phyloP scores from a whole-genome alignment of 2,329 filamentous ascomycete species.

The Sporothrix humicola region DNA sequence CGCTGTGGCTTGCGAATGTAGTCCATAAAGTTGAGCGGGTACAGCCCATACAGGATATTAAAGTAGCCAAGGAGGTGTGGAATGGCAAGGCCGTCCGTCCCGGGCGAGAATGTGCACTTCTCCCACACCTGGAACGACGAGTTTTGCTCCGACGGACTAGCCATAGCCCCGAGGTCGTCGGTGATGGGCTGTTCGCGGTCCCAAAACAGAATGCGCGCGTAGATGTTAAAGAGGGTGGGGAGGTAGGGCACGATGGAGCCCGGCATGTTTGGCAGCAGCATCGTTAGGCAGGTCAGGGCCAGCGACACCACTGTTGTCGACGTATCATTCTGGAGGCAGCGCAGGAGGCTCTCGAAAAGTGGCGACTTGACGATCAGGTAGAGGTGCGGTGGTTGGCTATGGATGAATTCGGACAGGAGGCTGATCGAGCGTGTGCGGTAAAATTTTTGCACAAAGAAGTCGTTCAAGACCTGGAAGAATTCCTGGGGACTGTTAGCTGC shows the following conservation, averaged over 20 bases:
- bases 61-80: slow-evolving; percentile 77
- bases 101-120: slow-evolving; percentile 64
- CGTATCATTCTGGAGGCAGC: slow-evolving; percentile 76
- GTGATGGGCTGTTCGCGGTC: slow-evolving; percentile 59
- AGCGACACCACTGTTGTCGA: slow-evolving; percentile 78
- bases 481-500: slow-evolving; percentile 51
- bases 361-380: slow-evolving; percentile 74
- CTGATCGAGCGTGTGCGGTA: slow-evolving; percentile 68
- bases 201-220: slow-evolving; percentile 81
- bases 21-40: slow-evolving; percentile 84
- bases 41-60: slow-evolving; percentile 81
- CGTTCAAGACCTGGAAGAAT: slow-evolving; percentile 69
- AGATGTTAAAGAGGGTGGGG: slow-evolving; percentile 79
- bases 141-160: slow-evolving; percentile 26
- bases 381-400: slow-evolving; percentile 78
- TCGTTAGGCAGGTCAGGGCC: slow-evolving; percentile 75
- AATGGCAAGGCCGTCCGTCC: slow-evolving; percentile 65
- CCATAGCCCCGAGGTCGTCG: slow-evolving; percentile 44
- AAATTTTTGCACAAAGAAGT: slow-evolving; percentile 67
- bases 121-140: slow-evolving; percentile 62
- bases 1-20: slow-evolving; percentile 83
- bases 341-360: slow-evolving; percentile 72
- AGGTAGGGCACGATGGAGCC: slow-evolving; percentile 71
- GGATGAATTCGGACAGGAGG: slow-evolving; percentile 74
- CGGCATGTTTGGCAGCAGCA: slow-evolving; percentile 83